A percentile compares a stretch with the other conserved stretches of the same genome.
Conservation (phyloP, 2,329 filamentous ascomycete species). For the Aspergillus tamarii region DNA sequence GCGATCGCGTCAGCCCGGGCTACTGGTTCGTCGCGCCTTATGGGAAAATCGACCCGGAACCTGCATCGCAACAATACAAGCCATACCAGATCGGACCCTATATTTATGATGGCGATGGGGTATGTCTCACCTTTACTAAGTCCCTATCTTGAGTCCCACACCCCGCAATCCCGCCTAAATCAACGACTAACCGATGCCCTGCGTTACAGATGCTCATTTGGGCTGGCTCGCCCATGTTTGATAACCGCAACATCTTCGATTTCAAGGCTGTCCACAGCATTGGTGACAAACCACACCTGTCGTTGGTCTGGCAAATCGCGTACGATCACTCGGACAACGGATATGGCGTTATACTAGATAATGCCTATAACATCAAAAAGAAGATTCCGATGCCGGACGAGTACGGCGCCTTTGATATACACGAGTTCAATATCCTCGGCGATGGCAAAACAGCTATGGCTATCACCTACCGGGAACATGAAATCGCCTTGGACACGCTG, state of each 20-base stretch:
- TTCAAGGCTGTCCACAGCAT: constrained; percentile 48
- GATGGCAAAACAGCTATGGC: constrained; percentile 36
- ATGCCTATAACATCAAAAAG: constrained; percentile 48
- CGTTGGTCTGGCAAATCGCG: constrained; percentile 42
- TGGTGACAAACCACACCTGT: constrained; percentile 49
- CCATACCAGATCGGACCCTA: constrained; percentile 53
- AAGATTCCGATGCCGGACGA: constrained; percentile 37
- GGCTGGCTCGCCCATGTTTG: constrained; percentile 49
- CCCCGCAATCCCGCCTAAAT: neutral
- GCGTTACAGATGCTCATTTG: constrained; percentile 41
- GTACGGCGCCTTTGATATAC: constrained; percentile 38
- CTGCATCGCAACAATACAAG: constrained; percentile 30
- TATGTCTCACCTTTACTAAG: constrained; percentile 24
- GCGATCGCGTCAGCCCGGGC: constrained; percentile 40
- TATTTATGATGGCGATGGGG: constrained; percentile 54
- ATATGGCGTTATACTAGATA: constrained; percentile 52
- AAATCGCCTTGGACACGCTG: constrained; percentile 27
- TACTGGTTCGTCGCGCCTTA: constrained; percentile 56
- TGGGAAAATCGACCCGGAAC: constrained; percentile 31
- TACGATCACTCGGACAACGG: constrained; percentile 44
- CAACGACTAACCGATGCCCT: neutral
- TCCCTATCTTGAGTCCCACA: neutral
- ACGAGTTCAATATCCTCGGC: constrained; percentile 42
- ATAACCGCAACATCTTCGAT: constrained; percentile 51
- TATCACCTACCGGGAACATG: constrained; percentile 24